These are phyloP conservation scores for Nepenthes gracilis DNA, from an alignment of 148 eudicot species.

Conservation along the genomic window DNA sequence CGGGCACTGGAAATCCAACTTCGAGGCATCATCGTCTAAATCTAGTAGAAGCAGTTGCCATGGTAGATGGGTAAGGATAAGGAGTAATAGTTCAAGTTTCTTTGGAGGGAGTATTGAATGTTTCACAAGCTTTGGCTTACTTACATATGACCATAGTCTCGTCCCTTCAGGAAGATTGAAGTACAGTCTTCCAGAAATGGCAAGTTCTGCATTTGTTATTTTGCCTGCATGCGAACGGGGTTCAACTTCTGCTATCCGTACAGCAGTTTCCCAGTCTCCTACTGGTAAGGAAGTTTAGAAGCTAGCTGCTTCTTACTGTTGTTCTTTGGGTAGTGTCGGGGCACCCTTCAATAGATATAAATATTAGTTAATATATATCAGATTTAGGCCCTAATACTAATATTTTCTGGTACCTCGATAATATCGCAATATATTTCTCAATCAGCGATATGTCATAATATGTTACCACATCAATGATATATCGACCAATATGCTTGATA, in stretches of 20 bases:
- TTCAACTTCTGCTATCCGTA: conserved; percentile 20
- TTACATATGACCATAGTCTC: conserved; percentile 55
- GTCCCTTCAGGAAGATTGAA: conserved; percentile 46
- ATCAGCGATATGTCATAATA: too few species aligned
- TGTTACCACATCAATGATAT: too few species aligned
- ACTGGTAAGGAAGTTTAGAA: conserved; percentile 28
- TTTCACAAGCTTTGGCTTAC: conserved; percentile 47
- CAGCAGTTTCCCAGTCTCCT: conserved; percentile 27
- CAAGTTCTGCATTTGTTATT: conserved; percentile 10
- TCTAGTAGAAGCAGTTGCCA: conserved; percentile 57
- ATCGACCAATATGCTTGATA: too few species aligned
- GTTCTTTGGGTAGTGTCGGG: too few species aligned
- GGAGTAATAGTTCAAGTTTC: conserved; percentile 26
- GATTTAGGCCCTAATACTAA: too few species aligned
- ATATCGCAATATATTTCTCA: too few species aligned
- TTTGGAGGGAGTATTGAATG: conserved; percentile 31
- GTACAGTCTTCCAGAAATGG: conserved; percentile 25
- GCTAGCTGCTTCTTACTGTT: too few species aligned
- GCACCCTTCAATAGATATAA: too few species aligned
- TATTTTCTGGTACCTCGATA: too few species aligned
- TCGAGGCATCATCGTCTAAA: conserved; percentile 39
- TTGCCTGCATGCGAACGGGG: conserved; percentile 21
- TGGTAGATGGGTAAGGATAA: conserved; percentile 82
- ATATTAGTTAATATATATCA: too few species aligned
- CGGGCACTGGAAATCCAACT: conserved; percentile 48